Conservation (phyloP, 495 filamentous ascomycete genomes). For the Neurospora discreta region DNA sequence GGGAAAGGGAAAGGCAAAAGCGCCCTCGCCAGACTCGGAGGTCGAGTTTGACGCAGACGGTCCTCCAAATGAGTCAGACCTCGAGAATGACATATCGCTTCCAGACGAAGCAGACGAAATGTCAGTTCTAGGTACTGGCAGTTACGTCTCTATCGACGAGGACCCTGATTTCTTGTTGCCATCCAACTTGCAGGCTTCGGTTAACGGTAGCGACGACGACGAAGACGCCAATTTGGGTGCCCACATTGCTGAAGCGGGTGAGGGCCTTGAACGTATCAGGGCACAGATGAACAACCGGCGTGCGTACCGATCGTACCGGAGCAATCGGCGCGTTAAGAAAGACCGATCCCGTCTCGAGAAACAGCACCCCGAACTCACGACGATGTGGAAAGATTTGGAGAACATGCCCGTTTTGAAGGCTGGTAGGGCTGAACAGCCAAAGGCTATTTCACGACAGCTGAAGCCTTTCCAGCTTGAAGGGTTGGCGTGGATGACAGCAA, state of each 20-base stretch:
- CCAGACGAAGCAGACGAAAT: not conserved
- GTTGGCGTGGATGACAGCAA: conserved; percentile 81
- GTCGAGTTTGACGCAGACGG: not conserved
- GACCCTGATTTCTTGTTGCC: not conserved
- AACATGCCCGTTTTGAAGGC: conserved; percentile 53
- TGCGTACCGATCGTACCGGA: conserved; percentile 15
- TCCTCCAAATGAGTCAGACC: not conserved
- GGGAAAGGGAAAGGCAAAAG: not conserved
- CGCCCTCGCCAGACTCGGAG: not conserved
- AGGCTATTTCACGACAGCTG: conserved; percentile 64
- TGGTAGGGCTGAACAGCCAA: conserved; percentile 61
- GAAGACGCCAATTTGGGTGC: conserved; percentile 2
- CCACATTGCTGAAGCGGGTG: not conserved
- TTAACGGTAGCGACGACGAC: not conserved
- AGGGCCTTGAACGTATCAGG: conserved; percentile 1
- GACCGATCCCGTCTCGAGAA: conserved; percentile 43
- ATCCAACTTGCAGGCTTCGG: not conserved
- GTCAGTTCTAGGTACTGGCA: not conserved
- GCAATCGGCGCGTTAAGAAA: conserved; percentile 12
- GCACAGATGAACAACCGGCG: conserved; percentile 11
- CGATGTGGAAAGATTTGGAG: conserved; percentile 74
- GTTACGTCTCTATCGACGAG: conserved; percentile 1
- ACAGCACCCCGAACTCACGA: conserved; percentile 63
- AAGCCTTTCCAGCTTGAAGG: conserved; percentile 92
- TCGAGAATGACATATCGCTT: not conserved